Evolutionary conservation across 2,329 filamentous ascomycete genomes (phyloP), one percentile per base, ranked within the genome.

Genomic region (Ophiocordyceps camponoti-leonardi): DNA sequence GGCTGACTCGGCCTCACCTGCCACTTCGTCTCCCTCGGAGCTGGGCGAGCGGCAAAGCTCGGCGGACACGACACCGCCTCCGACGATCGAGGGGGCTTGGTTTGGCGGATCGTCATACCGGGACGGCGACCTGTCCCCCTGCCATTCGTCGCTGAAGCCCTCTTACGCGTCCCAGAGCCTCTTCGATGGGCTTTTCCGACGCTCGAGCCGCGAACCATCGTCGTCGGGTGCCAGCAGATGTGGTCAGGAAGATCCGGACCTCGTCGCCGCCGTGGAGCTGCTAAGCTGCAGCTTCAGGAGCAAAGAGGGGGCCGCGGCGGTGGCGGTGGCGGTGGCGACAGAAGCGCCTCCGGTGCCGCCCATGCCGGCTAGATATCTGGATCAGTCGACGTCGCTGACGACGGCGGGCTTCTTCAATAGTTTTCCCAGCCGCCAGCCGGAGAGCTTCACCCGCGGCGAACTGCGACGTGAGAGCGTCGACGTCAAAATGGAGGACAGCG

Each of bases 231-330:
- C 76, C 52, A 85, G 81, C 58, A 69, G 71, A 45, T 81, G 79
- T 10, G 82, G 86, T 46, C 79, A 90, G 55, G 86, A 93, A 51
- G 88, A 94, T 57, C 82, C 79, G 42, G 86, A 93, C 52, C 72
- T 96, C 48, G 90, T 87, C 19, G 88, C 88, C 14, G 88, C 90
- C 3, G 86, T 95, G 44, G 86, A 92, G 54, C 71, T 94, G 52
- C 77, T 94, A 50, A 90, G 84, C 64, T 93, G 86, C 71, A 94
- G 86, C 62, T 92, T 94, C 61, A 81, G 81, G 52, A 95, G 87
- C 60, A 75, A 71, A 53, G 71, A 62, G n/a, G n/a, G n/a, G n/a
- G n/a, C n/a, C 43, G 79, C 84, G 49, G 75, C 81, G 46, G 72
- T 80, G 40, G 68, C 73, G 14, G 70, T 6, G 22, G 22, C 73